These are phyloP conservation scores for Populus davidiana DNA, from an alignment of 345 rosid genomes.

Conservation along the genomic window DNA sequence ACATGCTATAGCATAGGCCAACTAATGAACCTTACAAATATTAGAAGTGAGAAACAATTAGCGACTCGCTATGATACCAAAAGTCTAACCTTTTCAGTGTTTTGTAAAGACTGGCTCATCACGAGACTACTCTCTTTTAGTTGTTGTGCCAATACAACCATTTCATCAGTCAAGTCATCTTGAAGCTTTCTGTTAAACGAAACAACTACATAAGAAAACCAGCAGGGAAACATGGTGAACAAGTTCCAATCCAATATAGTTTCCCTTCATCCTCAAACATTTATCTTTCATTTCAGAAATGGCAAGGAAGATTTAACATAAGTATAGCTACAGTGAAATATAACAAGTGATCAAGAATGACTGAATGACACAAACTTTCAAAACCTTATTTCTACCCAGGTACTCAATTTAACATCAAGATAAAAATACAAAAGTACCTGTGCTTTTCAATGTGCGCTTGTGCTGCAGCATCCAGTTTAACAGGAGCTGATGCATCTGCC, in stretches of 20 bases:
- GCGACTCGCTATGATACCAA: background rate
- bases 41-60: background rate
- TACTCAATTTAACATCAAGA: background rate
- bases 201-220: background rate
- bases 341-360: background rate
- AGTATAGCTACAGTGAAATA: background rate
- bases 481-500: constrained; percentile 44
- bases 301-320: background rate
- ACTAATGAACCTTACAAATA: too few species aligned
- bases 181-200: constrained; percentile 59
- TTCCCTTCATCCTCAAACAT: background rate
- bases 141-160: constrained; percentile 84
- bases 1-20: too few species aligned
- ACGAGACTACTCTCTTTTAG: constrained; percentile 83
- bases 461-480: constrained; percentile 67
- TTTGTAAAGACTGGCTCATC: constrained; percentile 73
- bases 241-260: background rate
- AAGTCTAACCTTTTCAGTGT: constrained; percentile 65
- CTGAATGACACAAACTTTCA: background rate
- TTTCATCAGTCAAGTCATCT: constrained; percentile 85
- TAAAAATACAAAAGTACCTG: constrained; percentile 38
- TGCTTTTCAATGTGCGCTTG: constrained; percentile 74
- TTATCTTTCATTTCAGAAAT: background rate
- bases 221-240: background rate
- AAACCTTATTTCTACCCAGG: background rate